Percentiles rank a stretch among this genome's conserved stretches.
phyloP scores from a whole-genome alignment of 805 yeast genomes.

The Soucietia sequanensis region DNA sequence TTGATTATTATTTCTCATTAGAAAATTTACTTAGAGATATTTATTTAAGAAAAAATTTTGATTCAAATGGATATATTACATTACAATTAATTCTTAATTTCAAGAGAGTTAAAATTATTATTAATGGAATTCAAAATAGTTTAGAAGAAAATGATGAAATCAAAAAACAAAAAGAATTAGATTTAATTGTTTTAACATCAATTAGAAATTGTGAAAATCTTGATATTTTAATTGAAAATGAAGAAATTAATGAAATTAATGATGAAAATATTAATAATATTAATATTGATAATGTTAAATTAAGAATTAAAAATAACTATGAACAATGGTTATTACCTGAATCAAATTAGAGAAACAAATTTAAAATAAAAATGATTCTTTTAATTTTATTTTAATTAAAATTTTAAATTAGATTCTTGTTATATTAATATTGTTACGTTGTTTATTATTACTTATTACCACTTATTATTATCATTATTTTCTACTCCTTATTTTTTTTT shows the following conservation, averaged over 20 bases:
- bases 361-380: too few relatives aligned
- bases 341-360: background rate
- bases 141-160: slow-evolving; percentile 19
- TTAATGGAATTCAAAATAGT: slow-evolving; percentile 37
- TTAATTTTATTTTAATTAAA: too few relatives aligned
- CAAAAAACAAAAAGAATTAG: slow-evolving; percentile 17
- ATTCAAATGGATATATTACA: slow-evolving; percentile 76
- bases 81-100: slow-evolving; percentile 63
- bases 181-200: slow-evolving; percentile 49
- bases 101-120: slow-evolving; percentile 66
- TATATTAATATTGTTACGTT: too few relatives aligned
- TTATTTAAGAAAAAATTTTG: slow-evolving; percentile 79
- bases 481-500: too few relatives aligned
- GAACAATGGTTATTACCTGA: slow-evolving; percentile 64
- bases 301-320: slow-evolving; percentile 60
- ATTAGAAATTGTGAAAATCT: slow-evolving; percentile 51
- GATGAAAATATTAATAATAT: too few relatives aligned
- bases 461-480: too few relatives aligned
- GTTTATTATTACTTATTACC: too few relatives aligned
- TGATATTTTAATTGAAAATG: slow-evolving; percentile 37
- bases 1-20: slow-evolving; percentile 86
- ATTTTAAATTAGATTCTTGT: too few relatives aligned
- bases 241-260: slow-evolving; percentile 10
- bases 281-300: slow-evolving; percentile 48
- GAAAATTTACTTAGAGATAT: slow-evolving; percentile 86